Evolutionary conservation across 2,329 filamentous ascomycete species (phyloP), one percentile per base, ranked within the genome.

Genomic region (Ophiostoma sp.): DNA sequence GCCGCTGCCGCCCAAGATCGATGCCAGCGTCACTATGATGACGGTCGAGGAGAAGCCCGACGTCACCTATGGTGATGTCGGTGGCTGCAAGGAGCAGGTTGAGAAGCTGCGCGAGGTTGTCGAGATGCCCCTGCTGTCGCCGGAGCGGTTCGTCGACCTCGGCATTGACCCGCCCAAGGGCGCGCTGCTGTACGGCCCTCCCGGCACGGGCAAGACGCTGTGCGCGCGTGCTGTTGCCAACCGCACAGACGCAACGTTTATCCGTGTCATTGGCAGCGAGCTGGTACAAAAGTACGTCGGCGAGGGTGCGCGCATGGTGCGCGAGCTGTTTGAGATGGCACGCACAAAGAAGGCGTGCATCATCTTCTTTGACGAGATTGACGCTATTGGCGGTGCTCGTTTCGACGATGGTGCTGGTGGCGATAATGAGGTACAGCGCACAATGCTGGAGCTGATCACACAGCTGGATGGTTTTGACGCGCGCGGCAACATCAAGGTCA

Each of bases 1-100:
- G 67, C 95, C 95, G 48, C 83, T 99, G 69, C 95, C 95, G 62
- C 95, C 95, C 48, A 99, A 98, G 86, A 99, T 99, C 83, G 95
- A 99, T 78, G 94, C 95, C 69, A 97, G 92, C 76, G 95, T 99
- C 75, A 99, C 95, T 54, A 99, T 99, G 95, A 99, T 99, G 95
- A 98, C 95, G 68, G 95, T 99, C 74, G 95, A 99, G 84, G 95
- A 99, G 83, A 99, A 99, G 85, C 95, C 95, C 20, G 95, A 99
- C 80, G 95, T 99, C 73, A 99, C 95, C 73, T 99, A 99, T 77
- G 95, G 95, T 76, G 95, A 99, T 83, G 94, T 99, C 57, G 95
- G 95, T 81, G 95, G 95, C 70, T 98, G 94, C 87, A 99, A 99
- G 82, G 95, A 99, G 81, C 95, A 99, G 82, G 97, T 99, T 57